A percentile compares a stretch with the other conserved stretches of the same genome.
These are phyloP conservation scores for Flaveria brownii DNA, from an alignment of 129 eudicot genomes.

Conservation along the genomic window DNA sequence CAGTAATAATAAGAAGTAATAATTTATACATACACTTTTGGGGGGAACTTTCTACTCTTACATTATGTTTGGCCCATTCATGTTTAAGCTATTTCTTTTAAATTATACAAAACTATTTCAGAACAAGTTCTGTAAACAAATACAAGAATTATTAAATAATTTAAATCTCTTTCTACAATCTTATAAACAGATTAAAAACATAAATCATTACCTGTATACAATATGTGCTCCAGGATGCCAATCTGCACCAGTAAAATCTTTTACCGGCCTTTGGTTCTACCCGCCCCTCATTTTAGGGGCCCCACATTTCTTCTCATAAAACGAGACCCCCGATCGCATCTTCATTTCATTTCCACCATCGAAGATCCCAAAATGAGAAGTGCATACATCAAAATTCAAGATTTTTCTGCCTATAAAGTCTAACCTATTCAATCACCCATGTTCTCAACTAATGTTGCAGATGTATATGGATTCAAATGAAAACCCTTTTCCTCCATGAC, in stretches of 20 bases:
- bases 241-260: constrained; percentile 20
- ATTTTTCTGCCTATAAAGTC: not conserved
- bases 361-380: constrained; percentile 23
- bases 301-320: constrained; percentile 1
- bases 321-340: not conserved
- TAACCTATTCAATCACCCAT: constrained; percentile 19
- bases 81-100: too few species aligned
- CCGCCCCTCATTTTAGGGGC: not conserved
- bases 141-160: too few species aligned
- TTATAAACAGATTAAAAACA: not conserved
- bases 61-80: too few species aligned
- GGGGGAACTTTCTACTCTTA: too few species aligned
- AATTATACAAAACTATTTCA: too few species aligned
- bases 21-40: too few species aligned
- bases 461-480: constrained; percentile 55
- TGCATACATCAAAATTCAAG: constrained; percentile 9
- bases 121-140: too few species aligned
- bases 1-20: too few species aligned
- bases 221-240: constrained; percentile 18
- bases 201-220: constrained; percentile 20
- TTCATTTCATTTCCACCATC: constrained; percentile 1
- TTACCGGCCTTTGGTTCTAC: constrained; percentile 10
- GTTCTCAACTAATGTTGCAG: constrained; percentile 46
- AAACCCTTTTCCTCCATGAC: constrained; percentile 73
- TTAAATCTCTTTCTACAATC: not conserved